These are phyloP conservation scores for Ormosia emarginata DNA, from an alignment of 306 rosid species.

Conservation along the genomic window DNA sequence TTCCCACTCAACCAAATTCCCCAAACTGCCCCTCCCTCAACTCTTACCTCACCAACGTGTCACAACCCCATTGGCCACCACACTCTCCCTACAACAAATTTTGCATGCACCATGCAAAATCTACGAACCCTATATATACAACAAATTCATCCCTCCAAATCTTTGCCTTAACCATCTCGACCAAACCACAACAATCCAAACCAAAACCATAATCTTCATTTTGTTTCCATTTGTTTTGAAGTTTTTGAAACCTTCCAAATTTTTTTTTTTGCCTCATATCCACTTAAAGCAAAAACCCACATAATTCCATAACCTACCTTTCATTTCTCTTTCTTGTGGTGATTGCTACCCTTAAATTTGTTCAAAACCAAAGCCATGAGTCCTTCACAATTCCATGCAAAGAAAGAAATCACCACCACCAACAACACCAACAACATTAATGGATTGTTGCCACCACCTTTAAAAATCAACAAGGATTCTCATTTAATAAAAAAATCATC, in stretches of 20 bases:
- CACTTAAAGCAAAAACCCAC: conserved; percentile 17
- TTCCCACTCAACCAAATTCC: not conserved
- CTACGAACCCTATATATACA: conserved; percentile 6
- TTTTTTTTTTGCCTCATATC: not conserved
- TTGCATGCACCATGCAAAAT: not conserved
- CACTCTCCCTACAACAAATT: not conserved
- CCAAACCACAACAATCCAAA: conserved; percentile 4
- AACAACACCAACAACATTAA: not conserved
- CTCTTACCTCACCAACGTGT: not conserved
- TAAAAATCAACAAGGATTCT: conserved; percentile 63
- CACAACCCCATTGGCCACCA: not conserved
- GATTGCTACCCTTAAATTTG: not conserved
- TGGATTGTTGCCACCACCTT: conserved; percentile 46
- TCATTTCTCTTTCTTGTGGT: not conserved
- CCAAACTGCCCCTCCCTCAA: not conserved
- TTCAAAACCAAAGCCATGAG: conserved; percentile 37
- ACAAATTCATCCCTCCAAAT: not conserved
- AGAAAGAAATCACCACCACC: conserved; percentile 21
- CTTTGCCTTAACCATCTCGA: conserved; percentile 12
- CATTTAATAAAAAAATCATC: conserved; percentile 53
- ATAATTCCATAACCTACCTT: not conserved
- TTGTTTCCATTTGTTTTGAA: not conserved
- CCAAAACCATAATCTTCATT: not conserved
- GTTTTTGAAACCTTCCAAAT: not conserved
- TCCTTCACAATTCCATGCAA: conserved; percentile 39